These are phyloP conservation scores for Sphaceloma murrayae DNA, from an alignment of 2,329 filamentous ascomycete genomes.

Conservation along the genomic window DNA sequence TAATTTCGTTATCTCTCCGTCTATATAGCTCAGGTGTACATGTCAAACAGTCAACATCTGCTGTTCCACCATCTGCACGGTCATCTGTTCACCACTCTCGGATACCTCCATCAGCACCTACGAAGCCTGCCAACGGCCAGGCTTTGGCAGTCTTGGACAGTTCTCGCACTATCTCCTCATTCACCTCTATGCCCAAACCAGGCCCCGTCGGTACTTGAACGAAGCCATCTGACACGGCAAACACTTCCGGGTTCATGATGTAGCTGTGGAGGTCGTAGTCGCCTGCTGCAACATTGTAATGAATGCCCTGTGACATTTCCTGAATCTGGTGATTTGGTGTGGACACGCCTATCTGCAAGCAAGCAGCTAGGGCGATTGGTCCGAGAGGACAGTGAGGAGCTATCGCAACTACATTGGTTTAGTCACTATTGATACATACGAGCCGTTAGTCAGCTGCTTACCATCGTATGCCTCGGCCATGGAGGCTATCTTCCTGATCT, in stretches of 20 bases:
- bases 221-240: constrained; percentile 22
- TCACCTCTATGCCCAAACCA: constrained; percentile 28
- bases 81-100: constrained; percentile 50
- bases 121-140: constrained; percentile 58
- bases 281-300: constrained; percentile 57
- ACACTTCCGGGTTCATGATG: constrained; percentile 22
- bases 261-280: constrained; percentile 46
- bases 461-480: constrained; percentile 40
- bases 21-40: constrained; percentile 1
- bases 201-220: constrained; percentile 21
- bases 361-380: constrained; percentile 61
- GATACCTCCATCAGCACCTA: constrained; percentile 55
- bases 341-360: constrained; percentile 53
- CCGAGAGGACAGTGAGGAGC: constrained; percentile 65
- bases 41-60: background rate
- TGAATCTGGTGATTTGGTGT: constrained; percentile 61
- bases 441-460: constrained; percentile 9
- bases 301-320: constrained; percentile 70
- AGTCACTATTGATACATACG: background rate
- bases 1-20: background rate
- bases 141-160: constrained; percentile 49
- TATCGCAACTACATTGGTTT: constrained; percentile 36
- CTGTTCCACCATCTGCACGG: background rate
- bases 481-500: constrained; percentile 57
- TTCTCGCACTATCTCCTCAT: constrained; percentile 56